Evolutionary conservation across 176 grass and related monocot genomes (phyloP), one percentile per base, ranked within the genome.

Genomic region (Triticum urartu): DNA sequence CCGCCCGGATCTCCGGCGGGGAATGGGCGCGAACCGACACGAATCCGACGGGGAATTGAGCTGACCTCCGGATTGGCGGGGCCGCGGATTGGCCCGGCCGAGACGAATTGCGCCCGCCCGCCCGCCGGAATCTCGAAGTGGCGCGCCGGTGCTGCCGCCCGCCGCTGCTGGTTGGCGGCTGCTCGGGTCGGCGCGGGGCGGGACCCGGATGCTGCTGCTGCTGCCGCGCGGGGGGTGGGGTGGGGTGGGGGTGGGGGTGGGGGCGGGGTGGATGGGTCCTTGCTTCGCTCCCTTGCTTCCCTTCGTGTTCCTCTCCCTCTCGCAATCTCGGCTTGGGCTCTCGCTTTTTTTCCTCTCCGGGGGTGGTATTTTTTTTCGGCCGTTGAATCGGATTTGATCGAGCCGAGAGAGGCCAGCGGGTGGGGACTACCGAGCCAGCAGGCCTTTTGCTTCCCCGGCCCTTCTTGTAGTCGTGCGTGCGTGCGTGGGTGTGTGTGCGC

Each of bases 331-430:
- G 85, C 81, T 69, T 91, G 85, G 89, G 85, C 80, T 21, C 34
- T n/a, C 4, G 5, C 32, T 48, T 80, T 48, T 45, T 38, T 7
- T 0, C n/a, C 8, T 11, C n/a, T 28, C 6, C 8, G 15, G 70
- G 9, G 10, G 54, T 50, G 72, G 8, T 28, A 63, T 81, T 80
- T 83, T 86, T n/a, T 68, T 76, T 18, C 70, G 77, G 80, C 89
- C 86, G 86, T 94, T 89, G 89, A 91, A 94, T 91, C 65, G 87
- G 89, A 91, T 91, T 94, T 89, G 73, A 94, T 91, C 85, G 59
- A 52, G 66, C 72, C 58, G 80, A 76, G 75, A 33, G 40, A 43
- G 34, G 88, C 22, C 45, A 12, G 4, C 20, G 26, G 25, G 30
- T 7, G 40, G 24, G 71, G 40, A 18, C 59, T 66, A 36, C 82